Percentiles rank a stretch among this genome's conserved stretches.
Conservation (phyloP, 345 rosid species). For the Ceriops decandra region DNA sequence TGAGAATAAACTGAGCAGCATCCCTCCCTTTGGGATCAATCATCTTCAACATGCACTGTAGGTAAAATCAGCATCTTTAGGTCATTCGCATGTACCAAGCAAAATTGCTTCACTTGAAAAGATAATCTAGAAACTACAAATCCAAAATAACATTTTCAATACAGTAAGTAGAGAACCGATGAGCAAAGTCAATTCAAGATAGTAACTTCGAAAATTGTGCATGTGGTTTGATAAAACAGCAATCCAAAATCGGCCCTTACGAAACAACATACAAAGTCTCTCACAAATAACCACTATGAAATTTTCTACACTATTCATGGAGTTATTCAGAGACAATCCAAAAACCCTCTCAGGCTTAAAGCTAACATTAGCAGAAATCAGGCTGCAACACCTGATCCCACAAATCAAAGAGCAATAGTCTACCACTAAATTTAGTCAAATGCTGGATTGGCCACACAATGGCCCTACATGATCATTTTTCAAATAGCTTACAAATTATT, state of each 20-base stretch:
- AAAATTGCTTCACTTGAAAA: constrained; percentile 6
- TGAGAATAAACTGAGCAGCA: constrained; percentile 50
- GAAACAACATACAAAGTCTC: not conserved
- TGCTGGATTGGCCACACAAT: too few relatives aligned
- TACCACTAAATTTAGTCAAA: too few relatives aligned
- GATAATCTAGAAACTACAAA: not conserved
- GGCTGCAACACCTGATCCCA: too few relatives aligned
- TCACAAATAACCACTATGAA: too few relatives aligned
- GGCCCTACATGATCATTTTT: too few relatives aligned
- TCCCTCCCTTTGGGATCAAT: constrained; percentile 58
- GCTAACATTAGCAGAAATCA: too few relatives aligned
- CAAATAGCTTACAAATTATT: too few relatives aligned
- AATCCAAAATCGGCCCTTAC: not conserved
- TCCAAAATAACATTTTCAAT: not conserved
- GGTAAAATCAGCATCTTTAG: constrained; percentile 4
- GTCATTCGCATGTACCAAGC: constrained; percentile 2
- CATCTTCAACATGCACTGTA: constrained; percentile 29
- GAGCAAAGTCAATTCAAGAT: not conserved
- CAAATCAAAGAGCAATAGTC: too few relatives aligned
- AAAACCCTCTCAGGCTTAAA: too few relatives aligned
- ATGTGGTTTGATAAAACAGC: not conserved
- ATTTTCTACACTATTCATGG: too few relatives aligned
- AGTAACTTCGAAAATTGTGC: not conserved
- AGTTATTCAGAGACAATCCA: too few relatives aligned
- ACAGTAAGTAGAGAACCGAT: not conserved